Base-by-base conservation (phyloP, 192 early-diverging fungal species). In the Podila epicladia region DNA sequence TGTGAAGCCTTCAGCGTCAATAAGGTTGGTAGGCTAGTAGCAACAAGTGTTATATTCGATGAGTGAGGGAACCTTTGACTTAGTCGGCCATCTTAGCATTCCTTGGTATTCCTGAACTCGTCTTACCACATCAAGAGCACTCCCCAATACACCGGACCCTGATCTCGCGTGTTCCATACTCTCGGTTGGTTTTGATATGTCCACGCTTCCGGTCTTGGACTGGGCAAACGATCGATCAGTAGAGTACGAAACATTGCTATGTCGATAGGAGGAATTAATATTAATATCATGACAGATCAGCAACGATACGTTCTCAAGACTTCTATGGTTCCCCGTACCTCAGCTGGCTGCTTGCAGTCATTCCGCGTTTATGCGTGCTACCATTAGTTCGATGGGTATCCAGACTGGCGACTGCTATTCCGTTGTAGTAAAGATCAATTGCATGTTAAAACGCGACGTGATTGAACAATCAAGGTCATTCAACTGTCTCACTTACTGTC, bases 1-100 rank as follows among this genome's bases (percentile, higher is more conserved):
- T 9, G 86, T 75, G 64, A 82, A 89, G 11, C 88, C 88, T 38
- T 90, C 87, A 5, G 72, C 71, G 60, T 90, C 89, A 0, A 90
- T 79, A 5, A 77, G 32, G 48, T 74, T 72, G 33, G 67, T 77
- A 48, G 85, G 74, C 75, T 82, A 62, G 8, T 26, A 12, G 53
- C 20, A 55, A 55, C 53, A 2, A 24, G 53, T 5, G 24, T 15
- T 41, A 45, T 17, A 45, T 13, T 12, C 11, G 13, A 45, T 45
- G 11, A 45, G 41, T 15, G 15, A 12, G 41, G 12, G 12, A 17
- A 1, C 13, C 41, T 45, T 17, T 15, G 41, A 8, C 3, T 5
- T 33, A 33, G 33, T 1, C 41, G 12, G 15, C 35, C 35, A 37
- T 37, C 35, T 37, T 9, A 15, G 13, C 12, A 38, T 15, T 38